Conservation (phyloP, 2,329 filamentous ascomycete genomes). For the Hymenoscyphus occultus region DNA sequence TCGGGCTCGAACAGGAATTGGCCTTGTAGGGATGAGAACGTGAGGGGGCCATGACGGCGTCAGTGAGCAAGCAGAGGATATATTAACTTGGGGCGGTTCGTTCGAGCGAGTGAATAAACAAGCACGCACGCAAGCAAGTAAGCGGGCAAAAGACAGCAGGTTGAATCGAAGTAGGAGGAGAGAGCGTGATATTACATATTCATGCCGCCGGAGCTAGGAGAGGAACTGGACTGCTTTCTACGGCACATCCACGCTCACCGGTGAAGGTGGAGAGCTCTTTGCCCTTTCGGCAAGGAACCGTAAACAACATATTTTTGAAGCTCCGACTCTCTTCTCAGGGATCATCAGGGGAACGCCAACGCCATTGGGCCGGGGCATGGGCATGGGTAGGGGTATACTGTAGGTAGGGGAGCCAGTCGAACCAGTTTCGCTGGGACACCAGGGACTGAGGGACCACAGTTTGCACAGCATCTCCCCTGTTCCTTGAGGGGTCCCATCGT, state of each 20-base stretch:
- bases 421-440: not conserved
- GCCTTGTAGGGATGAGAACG: slow-evolving; percentile 8
- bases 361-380: no score
- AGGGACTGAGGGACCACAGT: not conserved
- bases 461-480: not conserved
- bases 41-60: slow-evolving; percentile 7
- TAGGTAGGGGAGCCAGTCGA: not conserved
- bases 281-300: slow-evolving; percentile 4
- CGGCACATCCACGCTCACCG: not conserved
- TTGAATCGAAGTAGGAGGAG: not conserved
- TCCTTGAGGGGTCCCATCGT: not conserved
- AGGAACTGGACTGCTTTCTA: not conserved
- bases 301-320: slow-evolving; percentile 2
- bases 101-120: not conserved
- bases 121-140: no score
- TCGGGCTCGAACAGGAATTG: not conserved
- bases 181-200: slow-evolving; percentile 3
- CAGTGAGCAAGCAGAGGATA: not conserved
- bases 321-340: not conserved
- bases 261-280: not conserved
- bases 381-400: no score
- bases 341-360: not conserved
- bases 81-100: not conserved
- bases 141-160: not conserved
- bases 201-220: not conserved